Evolutionary conservation across 2,329 filamentous ascomycete genomes (phyloP).

Genomic region (Rutstroemia sp.): DNA sequence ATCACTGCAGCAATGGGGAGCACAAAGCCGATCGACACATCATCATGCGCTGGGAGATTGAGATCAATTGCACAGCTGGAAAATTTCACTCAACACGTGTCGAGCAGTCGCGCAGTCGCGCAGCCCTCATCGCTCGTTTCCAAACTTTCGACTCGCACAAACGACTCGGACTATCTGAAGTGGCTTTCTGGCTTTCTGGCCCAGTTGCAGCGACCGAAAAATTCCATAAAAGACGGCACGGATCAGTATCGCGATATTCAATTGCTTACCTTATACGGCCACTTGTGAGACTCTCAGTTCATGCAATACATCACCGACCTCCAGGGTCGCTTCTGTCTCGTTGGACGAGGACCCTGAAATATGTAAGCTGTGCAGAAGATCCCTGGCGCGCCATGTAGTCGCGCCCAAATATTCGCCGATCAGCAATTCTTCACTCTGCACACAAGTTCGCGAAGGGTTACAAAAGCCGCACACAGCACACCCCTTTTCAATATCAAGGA

Average conservation of each 20-base stretch:
- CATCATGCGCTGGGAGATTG: not conserved
- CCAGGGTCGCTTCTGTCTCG: not conserved
- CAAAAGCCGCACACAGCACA: not conserved
- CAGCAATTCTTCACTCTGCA: not conserved
- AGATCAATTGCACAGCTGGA: not conserved
- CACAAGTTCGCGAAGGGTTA: not conserved
- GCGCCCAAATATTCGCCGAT: slow-evolving; percentile 1
- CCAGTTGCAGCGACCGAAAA: not conserved
- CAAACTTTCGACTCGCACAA: slow-evolving; percentile 4
- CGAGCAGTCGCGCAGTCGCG: not conserved
- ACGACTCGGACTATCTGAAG: not conserved
- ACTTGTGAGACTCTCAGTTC: not conserved
- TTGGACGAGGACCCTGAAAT: slow-evolving; percentile 2
- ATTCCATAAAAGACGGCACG: not conserved
- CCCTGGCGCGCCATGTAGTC: not conserved
- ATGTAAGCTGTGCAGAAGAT: not conserved
- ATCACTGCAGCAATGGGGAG: not conserved
- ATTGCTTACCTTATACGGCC: not conserved
- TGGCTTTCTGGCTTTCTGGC: slow-evolving; percentile 6
- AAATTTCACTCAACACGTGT: slow-evolving; percentile 4
- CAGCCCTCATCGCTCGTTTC: slow-evolving; percentile 1
- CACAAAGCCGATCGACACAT: slow-evolving; percentile 1
- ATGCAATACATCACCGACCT: not conserved
- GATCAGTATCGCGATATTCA: not conserved
- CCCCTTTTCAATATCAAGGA: too few relatives aligned